These are phyloP conservation scores for Phytophthora fragariaefolia DNA, from an alignment of 352 stramenopile species.

Conservation along the genomic window DNA sequence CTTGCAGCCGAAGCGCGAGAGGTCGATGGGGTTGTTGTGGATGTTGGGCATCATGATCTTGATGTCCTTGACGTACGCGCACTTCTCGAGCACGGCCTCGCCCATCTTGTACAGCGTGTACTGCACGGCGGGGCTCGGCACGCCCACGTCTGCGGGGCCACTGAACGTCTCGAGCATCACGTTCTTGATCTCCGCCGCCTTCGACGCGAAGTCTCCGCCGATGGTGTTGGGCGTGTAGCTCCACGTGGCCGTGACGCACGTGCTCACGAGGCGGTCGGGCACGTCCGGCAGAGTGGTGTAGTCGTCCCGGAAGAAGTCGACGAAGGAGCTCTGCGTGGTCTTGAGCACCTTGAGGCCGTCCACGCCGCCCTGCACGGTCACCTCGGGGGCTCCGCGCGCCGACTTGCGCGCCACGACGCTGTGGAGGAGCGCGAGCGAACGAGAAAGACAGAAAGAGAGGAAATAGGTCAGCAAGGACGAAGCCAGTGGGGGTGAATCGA, in stretches of 20 bases:
- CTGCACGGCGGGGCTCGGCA: slow-evolving; percentile 83
- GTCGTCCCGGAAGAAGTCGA: slow-evolving; percentile 85
- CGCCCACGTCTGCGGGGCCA: slow-evolving; percentile 77
- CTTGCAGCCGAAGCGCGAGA: slow-evolving; percentile 82
- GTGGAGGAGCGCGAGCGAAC: not conserved
- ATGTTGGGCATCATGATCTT: slow-evolving; percentile 88
- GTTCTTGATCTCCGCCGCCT: slow-evolving; percentile 64
- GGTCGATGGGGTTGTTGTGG: slow-evolving; percentile 89
- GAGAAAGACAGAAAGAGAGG: not conserved
- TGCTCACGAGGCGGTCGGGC: slow-evolving; percentile 78
- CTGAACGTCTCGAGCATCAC: slow-evolving; percentile 80
- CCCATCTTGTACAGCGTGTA: slow-evolving; percentile 90
- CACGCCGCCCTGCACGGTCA: slow-evolving; percentile 67
- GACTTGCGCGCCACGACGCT: slow-evolving; percentile 67
- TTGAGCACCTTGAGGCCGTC: slow-evolving; percentile 87
- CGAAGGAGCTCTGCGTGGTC: slow-evolving; percentile 90
- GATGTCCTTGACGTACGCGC: slow-evolving; percentile 74
- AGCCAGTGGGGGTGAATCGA: too few relatives aligned
- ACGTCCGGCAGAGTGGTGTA: slow-evolving; percentile 83
- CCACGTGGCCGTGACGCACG: slow-evolving; percentile 79
- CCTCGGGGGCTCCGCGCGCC: slow-evolving; percentile 32
- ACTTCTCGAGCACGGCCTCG: slow-evolving; percentile 73
- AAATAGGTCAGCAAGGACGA: not conserved
- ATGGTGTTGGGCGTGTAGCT: slow-evolving; percentile 60
- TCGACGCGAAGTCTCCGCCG: slow-evolving; percentile 48